Percentiles rank a stretch among this genome's conserved stretches.
These are phyloP conservation scores for Vachellia collinsii DNA, from an alignment of 306 rosid species.

Conservation along the genomic window DNA sequence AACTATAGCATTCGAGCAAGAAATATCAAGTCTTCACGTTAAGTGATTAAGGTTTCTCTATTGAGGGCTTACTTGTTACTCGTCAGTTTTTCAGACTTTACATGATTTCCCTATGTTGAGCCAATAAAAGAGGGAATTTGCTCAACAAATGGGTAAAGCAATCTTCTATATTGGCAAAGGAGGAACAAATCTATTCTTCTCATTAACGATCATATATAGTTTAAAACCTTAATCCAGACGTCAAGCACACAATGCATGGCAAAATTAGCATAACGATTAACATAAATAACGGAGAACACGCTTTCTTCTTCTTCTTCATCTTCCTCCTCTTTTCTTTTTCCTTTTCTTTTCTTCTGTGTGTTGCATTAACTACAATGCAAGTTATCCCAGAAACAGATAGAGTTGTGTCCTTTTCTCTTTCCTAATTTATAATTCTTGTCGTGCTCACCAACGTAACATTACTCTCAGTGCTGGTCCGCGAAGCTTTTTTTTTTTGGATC, in stretches of 20 bases:
- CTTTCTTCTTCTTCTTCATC: background rate
- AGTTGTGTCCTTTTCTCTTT: background rate
- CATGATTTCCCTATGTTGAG: background rate
- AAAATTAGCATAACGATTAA: constrained; percentile 4
- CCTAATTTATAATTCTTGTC: background rate
- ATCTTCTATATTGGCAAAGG: constrained; percentile 19
- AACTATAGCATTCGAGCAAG: constrained; percentile 14
- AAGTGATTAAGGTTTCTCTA: constrained; percentile 17
- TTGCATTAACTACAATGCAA: background rate
- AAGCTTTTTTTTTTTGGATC: background rate
- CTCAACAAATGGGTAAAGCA: background rate
- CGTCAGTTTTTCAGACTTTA: background rate
- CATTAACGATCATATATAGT: background rate
- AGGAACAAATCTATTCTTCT: constrained; percentile 24
- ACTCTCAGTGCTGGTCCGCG: background rate
- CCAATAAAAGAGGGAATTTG: background rate
- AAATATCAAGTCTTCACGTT: constrained; percentile 7
- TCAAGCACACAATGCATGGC: background rate
- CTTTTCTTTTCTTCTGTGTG: background rate
- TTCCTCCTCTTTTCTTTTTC: background rate
- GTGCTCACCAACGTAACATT: background rate
- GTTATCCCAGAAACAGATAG: constrained; percentile 13
- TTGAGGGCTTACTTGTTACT: constrained; percentile 8
- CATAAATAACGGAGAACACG: background rate
- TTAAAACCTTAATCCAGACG: constrained; percentile 29